Evolutionary conservation across 768 basidiomycete genomes (phyloP), one percentile per base, ranked within the genome.

Genomic region (Macrolepiota dolichaula): DNA sequence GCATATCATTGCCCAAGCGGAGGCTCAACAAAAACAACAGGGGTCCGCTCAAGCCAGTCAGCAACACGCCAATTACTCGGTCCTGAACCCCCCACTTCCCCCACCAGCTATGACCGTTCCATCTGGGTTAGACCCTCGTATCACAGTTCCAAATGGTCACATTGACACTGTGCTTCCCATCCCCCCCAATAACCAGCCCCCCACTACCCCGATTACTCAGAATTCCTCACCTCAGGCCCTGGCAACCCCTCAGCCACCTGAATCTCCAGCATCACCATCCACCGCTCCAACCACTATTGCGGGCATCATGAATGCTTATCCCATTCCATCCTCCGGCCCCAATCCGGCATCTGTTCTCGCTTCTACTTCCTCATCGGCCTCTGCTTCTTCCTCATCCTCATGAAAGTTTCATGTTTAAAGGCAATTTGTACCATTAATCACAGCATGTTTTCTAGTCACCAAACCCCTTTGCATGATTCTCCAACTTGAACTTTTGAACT

Each of bases 281-380:
- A 11, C 60, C 0, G 61, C 58, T 13, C 63, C 63, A 1, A 38
- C 63, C 9, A 64, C 63, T 44, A 60, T 60, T 46, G 88, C 85
- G 36, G 85, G 81, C 62, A 87, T 89, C 64, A 85, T 89, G 86
- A 83, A 86, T 65, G 86, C 86, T n/a, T 88, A 87, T 69, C 79
- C 85, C 9, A 69, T 74, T 0, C 65, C 66, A 66, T 60, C 61
- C 65, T 55, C 65, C 63, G 57, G 51, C 42, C 17, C 37, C 47
- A 57, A 24, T 6, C 44, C 17, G 32, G 46, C 62, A 11, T 44
- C 37, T 46, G 37, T 51, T 24, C 27, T 51, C 19, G 46, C 51
- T 52, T 37, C 51, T 44, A 17, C 57, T 47, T 40, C 56, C 6
- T 36, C 25, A 51, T 44, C 38, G 11, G 57, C 51, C 36, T 29